Percentiles rank a stretch among this genome's conserved stretches.
These are phyloP conservation scores for Macrocybe gigantea DNA, from an alignment of 768 basidiomycete genomes.

Conservation along the genomic window DNA sequence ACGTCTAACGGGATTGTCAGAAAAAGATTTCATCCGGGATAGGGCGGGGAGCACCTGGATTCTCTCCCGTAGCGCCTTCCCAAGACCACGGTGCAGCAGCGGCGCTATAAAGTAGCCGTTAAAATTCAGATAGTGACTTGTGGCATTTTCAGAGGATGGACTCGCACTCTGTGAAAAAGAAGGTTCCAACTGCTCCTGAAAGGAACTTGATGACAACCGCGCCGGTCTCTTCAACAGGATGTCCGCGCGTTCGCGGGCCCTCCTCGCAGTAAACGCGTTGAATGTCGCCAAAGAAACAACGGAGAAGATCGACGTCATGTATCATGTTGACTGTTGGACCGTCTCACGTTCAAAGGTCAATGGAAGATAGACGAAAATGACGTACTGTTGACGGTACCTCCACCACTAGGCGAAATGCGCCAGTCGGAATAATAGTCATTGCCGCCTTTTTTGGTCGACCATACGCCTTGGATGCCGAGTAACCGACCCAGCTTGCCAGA, in stretches of 20 bases:
- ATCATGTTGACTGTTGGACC: conserved; percentile 5
- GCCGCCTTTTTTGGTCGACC: conserved; percentile 3
- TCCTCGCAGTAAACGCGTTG: conserved; percentile 3
- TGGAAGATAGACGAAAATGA: background rate
- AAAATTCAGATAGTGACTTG: background rate
- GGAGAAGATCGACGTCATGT: conserved; percentile 7
- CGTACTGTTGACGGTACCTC: background rate
- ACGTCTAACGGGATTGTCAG: background rate
- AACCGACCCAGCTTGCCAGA: background rate
- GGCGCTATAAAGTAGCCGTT: background rate
- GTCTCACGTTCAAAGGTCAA: background rate
- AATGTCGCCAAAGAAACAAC: conserved; percentile 5
- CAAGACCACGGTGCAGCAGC: conserved; percentile 4
- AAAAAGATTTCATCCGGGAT: background rate
- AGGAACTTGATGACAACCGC: conserved; percentile 4
- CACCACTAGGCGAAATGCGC: background rate
- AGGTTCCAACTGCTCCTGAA: conserved; percentile 6
- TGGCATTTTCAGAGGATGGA: background rate
- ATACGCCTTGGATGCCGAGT: conserved; percentile 4
- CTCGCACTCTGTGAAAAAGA: conserved; percentile 4
- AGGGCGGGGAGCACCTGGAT: conserved; percentile 1
- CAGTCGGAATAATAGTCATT: background rate
- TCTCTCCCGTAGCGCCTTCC: conserved; percentile 8
- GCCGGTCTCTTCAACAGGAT: conserved; percentile 6
- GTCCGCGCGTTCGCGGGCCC: conserved; percentile 1